Evolutionary conservation across 2,329 filamentous ascomycete species (phyloP).

Genomic region (Botrytis byssoidea): DNA sequence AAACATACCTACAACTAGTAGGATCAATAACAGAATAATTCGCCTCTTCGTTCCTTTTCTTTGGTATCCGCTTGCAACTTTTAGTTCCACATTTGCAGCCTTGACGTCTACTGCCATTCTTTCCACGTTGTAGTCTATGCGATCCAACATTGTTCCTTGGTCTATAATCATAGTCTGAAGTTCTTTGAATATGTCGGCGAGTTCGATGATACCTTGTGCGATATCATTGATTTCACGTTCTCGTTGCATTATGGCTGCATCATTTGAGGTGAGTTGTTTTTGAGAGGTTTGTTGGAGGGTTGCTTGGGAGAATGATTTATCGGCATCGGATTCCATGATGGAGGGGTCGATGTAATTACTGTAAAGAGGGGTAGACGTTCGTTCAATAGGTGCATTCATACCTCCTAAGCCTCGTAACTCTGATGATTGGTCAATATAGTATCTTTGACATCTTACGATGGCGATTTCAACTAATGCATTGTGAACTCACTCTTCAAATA

Average conservation of each 20-base stretch:
- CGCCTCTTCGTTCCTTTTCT: slow-evolving; percentile 85
- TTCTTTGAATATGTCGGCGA: slow-evolving; percentile 95
- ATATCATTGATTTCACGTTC: slow-evolving; percentile 98
- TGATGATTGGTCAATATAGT: slow-evolving; percentile 41
- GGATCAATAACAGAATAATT: slow-evolving; percentile 81
- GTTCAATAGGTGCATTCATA: slow-evolving; percentile 54
- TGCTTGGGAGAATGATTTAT: slow-evolving; percentile 87
- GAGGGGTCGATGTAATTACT: slow-evolving; percentile 76
- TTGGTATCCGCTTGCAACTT: slow-evolving; percentile 85
- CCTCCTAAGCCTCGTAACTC: slow-evolving; percentile 74
- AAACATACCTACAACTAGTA: slow-evolving; percentile 83
- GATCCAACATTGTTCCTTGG: slow-evolving; percentile 85
- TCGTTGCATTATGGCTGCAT: slow-evolving; percentile 82
- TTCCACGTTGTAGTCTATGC: slow-evolving; percentile 98
- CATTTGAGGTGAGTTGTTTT: slow-evolving; percentile 69
- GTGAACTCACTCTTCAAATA: slow-evolving; percentile 79
- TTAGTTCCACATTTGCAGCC: slow-evolving; percentile 87
- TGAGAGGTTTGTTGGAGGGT: slow-evolving; percentile 74
- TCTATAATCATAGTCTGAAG: slow-evolving; percentile 94
- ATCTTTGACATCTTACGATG: background rate
- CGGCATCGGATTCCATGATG: slow-evolving; percentile 87
- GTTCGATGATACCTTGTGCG: slow-evolving; percentile 94
- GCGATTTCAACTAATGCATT: background rate
- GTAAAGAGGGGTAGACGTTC: slow-evolving; percentile 50
- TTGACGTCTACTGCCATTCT: slow-evolving; percentile 93